phyloP scores from a whole-genome alignment of 495 filamentous ascomycete genomes.

The Hypoxylon trugodes region DNA sequence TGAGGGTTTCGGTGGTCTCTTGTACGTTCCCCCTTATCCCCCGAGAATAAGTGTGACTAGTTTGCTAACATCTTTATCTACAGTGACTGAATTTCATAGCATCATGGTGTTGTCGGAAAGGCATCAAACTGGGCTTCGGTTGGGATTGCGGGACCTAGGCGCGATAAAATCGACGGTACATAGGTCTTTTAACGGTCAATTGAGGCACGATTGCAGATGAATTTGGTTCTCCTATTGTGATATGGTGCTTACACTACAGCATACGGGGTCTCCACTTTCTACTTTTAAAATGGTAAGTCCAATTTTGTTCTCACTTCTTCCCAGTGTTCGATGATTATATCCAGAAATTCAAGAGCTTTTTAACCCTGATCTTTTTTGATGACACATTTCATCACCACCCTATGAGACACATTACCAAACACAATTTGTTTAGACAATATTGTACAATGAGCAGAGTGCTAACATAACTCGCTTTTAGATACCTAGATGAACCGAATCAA shows the following conservation, averaged over 20 bases:
- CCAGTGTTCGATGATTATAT: constrained; percentile 61
- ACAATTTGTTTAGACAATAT: constrained; percentile 25
- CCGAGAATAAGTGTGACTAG: neutral
- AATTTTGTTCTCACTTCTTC: constrained; percentile 16
- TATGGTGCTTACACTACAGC: constrained; percentile 24
- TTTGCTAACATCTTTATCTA: constrained; percentile 23
- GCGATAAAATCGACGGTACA: constrained; percentile 46
- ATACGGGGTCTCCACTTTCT: constrained; percentile 9
- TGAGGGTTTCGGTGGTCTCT: constrained; percentile 75
- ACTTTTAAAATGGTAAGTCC: constrained; percentile 56
- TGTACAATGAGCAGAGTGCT: constrained; percentile 42
- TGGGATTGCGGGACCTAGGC: constrained; percentile 48
- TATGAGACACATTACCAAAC: constrained; percentile 55
- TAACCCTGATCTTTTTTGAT: constrained; percentile 63
- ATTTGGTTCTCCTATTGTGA: constrained; percentile 20
- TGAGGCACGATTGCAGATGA: constrained; percentile 45
- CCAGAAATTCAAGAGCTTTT: constrained; percentile 62
- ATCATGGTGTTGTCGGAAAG: constrained; percentile 47
- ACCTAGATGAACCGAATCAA: constrained; percentile 1
- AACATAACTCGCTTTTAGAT: constrained; percentile 37
- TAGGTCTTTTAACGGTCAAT: constrained; percentile 58
- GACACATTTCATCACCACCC: constrained; percentile 56
- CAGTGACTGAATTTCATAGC: constrained; percentile 55
- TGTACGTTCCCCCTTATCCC: constrained; percentile 54
- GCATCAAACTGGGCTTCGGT: constrained; percentile 49